Base-by-base conservation (phyloP, 257 asterid genomes). In the Jacaranda mimosifolia region DNA sequence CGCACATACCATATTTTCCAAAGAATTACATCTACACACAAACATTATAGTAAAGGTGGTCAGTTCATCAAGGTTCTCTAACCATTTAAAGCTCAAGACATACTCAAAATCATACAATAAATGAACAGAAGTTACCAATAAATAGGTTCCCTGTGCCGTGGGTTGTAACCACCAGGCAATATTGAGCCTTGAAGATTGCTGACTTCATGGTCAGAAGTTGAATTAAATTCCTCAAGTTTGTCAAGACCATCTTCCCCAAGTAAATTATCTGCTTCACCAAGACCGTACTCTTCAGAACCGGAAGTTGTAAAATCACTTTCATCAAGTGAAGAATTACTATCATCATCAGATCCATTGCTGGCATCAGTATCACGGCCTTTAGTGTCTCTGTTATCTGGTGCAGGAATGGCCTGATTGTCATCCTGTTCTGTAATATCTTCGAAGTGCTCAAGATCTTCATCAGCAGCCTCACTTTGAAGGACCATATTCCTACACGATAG, bases 361-460 rank as follows among this genome's bases (percentile, higher is more conserved):
- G 77, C 56, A 57, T 74, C 85, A 74, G 87, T 81, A 81, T 53
- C 78, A 48, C 9, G 68, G 56, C 45, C 77, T 72, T 80, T 78
- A 55, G 72, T 65, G 75, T 49, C 80, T 39, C 36, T 69, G 58
- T 38, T 76, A 46, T 76, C 86, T 69, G 80, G 76, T 70, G 63
- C 64, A 77, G 78, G 78, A 66, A 64, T 43, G 57, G 81, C 82
- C 71, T 69, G 79, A 59, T 66, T 72, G 40, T 76, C 94, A 68
- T 87, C 93, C 9, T 83, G 87, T 59, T 92, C 97, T 21, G 60
- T 72, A 40, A 91, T 76, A 86, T 94, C 97, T 79, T 88, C 91
- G 81, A 94, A 94, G 84, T 94, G 98, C 88, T 94, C 98, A 75
- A 94, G 86, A 72, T 92, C 98, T 0, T 94, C 98, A 79, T 94